Base-by-base conservation (phyloP, 2,329 filamentous ascomycete species). In the Colletotrichum euphorbiae region DNA sequence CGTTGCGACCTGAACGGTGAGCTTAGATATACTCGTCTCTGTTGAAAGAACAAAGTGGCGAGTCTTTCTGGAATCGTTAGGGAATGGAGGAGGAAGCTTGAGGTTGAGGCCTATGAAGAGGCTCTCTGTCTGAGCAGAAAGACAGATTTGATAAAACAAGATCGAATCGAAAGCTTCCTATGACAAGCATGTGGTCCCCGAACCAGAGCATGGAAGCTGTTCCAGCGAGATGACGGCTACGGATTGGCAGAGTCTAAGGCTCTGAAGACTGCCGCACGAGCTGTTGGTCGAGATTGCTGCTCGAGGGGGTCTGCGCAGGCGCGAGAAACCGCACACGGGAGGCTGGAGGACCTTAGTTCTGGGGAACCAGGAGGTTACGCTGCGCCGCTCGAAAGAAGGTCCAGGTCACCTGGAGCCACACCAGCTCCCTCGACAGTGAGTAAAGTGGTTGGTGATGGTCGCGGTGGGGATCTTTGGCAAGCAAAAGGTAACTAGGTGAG, bases 321-420 rank as follows among this genome's bases (percentile, higher is more conserved):
- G 46, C 17, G 48, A 50, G 38, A 19, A 33, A 17, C 54, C 15
- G 40, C 55, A 48, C 13, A 48, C 51, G 61, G 46, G 28, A 50
- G 24, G 36, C 24, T 40, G 46, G 21, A 28, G 33, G 21, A 36
- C 40, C 46, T 59, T 48, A 9, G 33, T 64, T 31, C 65, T 19
- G 54, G 40, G 33, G 54, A 65, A 48, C 21, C 48, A 62, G 15
- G n/a, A 40, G 40, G 21, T 28, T 33, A 38, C 48, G 31, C 55
- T 52, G 56, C 55, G 56, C 62, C 50, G 36, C 56, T 17, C 24
- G n/a, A 33, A 51, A 17, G 62, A 55, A 55, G 55, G 50, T 42
- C 67, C 46, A 33, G 63, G 56, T 62, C 43, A 43, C 43, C 62
- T 19, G 56, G 56, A 69, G 67, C 67, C 67, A 69, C 42, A 67